phyloP scores from a whole-genome alignment of 2,329 filamentous ascomycete species.

The Penicillium fuscoglaucum region DNA sequence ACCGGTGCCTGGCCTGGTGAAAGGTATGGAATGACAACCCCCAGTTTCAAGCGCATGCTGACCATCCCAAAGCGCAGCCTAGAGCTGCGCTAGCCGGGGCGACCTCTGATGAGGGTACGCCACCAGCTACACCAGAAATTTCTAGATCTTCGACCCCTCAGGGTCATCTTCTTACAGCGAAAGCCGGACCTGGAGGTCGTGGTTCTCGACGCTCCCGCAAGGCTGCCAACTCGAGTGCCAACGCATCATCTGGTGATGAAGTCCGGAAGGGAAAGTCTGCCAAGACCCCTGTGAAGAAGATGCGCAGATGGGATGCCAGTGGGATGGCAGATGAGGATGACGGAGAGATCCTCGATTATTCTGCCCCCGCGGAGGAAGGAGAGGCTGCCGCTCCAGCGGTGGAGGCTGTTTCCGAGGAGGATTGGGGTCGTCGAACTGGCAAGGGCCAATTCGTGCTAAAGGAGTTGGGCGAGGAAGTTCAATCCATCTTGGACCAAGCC shows the following conservation, averaged over 20 bases:
- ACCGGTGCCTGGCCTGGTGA: conserved; percentile 53
- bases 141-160: conserved; percentile 79
- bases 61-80: conserved; percentile 42
- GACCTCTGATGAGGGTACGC: conserved; percentile 67
- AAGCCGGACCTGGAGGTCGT: conserved; percentile 71
- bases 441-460: conserved; percentile 93
- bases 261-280: conserved; percentile 59
- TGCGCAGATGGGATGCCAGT: conserved; percentile 88
- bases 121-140: conserved; percentile 68
- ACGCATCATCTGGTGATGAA: conserved; percentile 80
- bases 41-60: conserved; percentile 15
- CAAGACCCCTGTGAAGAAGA: conserved; percentile 67
- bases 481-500: conserved; percentile 81
- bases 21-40: conserved; percentile 35
- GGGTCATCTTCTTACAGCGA: conserved; percentile 69
- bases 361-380: conserved; percentile 61
- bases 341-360: conserved; percentile 85
- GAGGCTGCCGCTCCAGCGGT: conserved; percentile 59
- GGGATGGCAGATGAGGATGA: conserved; percentile 82
- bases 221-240: conserved; percentile 53
- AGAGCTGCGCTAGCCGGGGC: conserved; percentile 44
- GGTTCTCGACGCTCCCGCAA: conserved; percentile 80
- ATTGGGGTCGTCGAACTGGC: conserved; percentile 80
- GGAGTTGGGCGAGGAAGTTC: conserved; percentile 89
- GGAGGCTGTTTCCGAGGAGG: conserved; percentile 72